Percentiles rank a stretch among this genome's conserved stretches.
Evolutionary conservation across 2,329 filamentous ascomycete species (phyloP).

Genomic region (Penicillium hesseltinei): DNA sequence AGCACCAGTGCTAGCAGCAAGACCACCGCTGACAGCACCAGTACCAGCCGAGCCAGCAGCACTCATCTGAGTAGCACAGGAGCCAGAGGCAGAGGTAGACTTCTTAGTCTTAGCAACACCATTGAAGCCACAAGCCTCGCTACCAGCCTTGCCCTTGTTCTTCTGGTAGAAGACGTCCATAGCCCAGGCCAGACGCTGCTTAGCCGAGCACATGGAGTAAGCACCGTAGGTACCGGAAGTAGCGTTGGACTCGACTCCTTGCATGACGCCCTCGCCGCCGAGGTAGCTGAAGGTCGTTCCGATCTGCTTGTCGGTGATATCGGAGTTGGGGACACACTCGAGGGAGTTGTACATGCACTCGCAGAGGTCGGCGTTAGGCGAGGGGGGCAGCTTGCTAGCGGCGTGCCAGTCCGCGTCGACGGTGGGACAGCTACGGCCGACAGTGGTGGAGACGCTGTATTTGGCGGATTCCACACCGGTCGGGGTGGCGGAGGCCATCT

Average conservation of each 20-base stretch:
- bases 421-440: constrained; percentile 68
- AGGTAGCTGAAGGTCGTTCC: constrained; percentile 64
- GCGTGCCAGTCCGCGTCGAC: constrained; percentile 67
- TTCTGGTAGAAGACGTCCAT: constrained; percentile 48
- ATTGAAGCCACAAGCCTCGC: constrained; percentile 46
- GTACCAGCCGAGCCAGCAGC: constrained; percentile 38
- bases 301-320: constrained; percentile 59
- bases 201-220: constrained; percentile 48
- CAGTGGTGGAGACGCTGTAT: constrained; percentile 74
- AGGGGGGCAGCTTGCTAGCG: constrained; percentile 69
- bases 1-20: constrained; percentile 27
- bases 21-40: constrained; percentile 39
- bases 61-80: constrained; percentile 23
- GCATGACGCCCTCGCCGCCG: constrained; percentile 41
- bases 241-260: constrained; percentile 41
- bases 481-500: constrained; percentile 67
- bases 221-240: constrained; percentile 47
- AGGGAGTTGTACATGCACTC: constrained; percentile 77
- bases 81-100: constrained; percentile 22
- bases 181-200: constrained; percentile 48
- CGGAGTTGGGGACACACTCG: constrained; percentile 64
- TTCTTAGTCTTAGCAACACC: constrained; percentile 41
- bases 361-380: constrained; percentile 76
- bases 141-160: constrained; percentile 33
- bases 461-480: constrained; percentile 61